phyloP scores from a whole-genome alignment of 345 rosid genomes.

The Ceriops tagal region DNA sequence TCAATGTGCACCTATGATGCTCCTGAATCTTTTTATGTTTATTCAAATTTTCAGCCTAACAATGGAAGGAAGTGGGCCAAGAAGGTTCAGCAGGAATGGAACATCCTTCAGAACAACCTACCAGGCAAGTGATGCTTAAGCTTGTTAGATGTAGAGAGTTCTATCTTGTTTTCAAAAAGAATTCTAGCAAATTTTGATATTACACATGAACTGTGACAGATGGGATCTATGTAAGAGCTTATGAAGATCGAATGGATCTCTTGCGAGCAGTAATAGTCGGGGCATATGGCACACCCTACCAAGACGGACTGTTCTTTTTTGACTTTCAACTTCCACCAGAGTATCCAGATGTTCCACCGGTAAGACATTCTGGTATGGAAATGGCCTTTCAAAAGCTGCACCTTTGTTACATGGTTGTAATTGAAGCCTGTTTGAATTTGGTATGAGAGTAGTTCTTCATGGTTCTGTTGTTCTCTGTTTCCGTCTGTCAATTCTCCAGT shows the following conservation, averaged over 20 bases:
- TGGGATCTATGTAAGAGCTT: slow-evolving; percentile 81
- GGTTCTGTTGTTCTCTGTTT: slow-evolving; percentile 3
- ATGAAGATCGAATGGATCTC: slow-evolving; percentile 95
- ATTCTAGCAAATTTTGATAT: background rate
- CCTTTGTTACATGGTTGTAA: background rate
- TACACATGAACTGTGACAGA: slow-evolving; percentile 40
- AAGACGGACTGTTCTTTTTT: slow-evolving; percentile 96
- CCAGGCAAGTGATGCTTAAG: slow-evolving; percentile 57
- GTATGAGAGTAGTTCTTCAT: slow-evolving; percentile 1
- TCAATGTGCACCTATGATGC: background rate
- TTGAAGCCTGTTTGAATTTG: background rate
- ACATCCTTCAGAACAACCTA: slow-evolving; percentile 89
- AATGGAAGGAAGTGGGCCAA: slow-evolving; percentile 82
- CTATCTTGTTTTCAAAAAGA: background rate
- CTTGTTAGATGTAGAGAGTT: slow-evolving; percentile 4
- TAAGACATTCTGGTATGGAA: slow-evolving; percentile 30
- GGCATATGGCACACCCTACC: slow-evolving; percentile 97
- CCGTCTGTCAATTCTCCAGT: slow-evolving; percentile 41
- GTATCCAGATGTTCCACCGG: slow-evolving; percentile 89
- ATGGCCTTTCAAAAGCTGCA: background rate
- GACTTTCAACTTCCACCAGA: slow-evolving; percentile 90
- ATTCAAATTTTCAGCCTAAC: slow-evolving; percentile 48
- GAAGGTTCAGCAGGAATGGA: slow-evolving; percentile 99
- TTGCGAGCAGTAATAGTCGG: slow-evolving; percentile 89
- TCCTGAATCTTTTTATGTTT: background rate